A percentile compares a stretch with the other conserved stretches of the same genome.
Conservation (phyloP, 352 stramenopile genomes). For the Phytophthora constricta region DNA sequence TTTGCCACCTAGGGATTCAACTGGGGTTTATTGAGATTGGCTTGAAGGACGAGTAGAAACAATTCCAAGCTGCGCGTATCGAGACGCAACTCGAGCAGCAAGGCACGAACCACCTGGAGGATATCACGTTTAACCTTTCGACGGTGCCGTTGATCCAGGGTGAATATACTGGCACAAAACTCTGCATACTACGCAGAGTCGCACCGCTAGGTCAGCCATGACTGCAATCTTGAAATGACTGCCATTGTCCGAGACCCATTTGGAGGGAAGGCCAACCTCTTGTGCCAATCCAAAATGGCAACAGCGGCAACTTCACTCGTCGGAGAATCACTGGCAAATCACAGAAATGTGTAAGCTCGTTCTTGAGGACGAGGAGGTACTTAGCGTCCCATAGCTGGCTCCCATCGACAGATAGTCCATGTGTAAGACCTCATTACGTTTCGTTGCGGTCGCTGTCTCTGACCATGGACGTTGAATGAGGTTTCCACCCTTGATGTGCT, state of each 20-base stretch:
- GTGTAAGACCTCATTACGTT: conserved; percentile 13
- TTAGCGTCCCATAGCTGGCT: conserved; percentile 8
- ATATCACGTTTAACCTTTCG: conserved; percentile 20
- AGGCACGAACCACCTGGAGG: conserved; percentile 11
- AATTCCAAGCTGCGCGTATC: conserved; percentile 6
- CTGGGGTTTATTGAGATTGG: conserved; percentile 15
- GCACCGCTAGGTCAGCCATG: conserved; percentile 2
- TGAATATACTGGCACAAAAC: conserved; percentile 14
- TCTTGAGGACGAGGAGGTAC: conserved; percentile 21
- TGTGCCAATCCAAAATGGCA: conserved; percentile 16
- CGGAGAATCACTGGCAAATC: conserved; percentile 17
- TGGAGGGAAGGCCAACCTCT: conserved; percentile 8
- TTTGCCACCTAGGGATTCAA: conserved; percentile 2
- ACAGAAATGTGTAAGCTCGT: conserved; percentile 14
- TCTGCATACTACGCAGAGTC: conserved; percentile 5
- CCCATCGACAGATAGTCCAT: conserved; percentile 15
- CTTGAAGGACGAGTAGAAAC: conserved; percentile 10
- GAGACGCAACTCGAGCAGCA: conserved; percentile 9
- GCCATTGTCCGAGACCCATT: conserved; percentile 15
- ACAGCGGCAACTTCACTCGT: conserved; percentile 15
- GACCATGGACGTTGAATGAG: conserved; percentile 7
- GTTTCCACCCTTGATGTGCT: conserved; percentile 4
- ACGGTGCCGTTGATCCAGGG: conserved; percentile 18
- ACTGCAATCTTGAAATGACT: conserved; percentile 21
- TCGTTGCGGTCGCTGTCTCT: neutral